Conservation (phyloP, 208 protist species). For the Willaertia magna region DNA sequence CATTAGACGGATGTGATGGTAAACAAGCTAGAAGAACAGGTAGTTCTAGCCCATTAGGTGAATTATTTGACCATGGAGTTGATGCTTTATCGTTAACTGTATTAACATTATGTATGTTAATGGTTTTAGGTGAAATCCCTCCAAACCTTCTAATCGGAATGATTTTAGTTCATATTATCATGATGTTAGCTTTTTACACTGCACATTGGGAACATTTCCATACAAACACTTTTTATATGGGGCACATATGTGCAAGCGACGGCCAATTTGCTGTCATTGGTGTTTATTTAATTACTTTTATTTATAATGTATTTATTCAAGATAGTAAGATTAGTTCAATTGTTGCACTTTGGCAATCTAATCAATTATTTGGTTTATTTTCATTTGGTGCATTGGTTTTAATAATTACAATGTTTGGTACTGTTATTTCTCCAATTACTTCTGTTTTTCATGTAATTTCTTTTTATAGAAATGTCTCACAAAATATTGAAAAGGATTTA, state of each 20-base stretch:
- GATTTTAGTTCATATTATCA: background rate
- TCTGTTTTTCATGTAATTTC: background rate
- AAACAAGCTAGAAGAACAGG: slow-evolving; percentile 46
- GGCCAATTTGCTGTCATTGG: slow-evolving; percentile 18
- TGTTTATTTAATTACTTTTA: slow-evolving; percentile 1
- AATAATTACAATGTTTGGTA: background rate
- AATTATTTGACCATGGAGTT: slow-evolving; percentile 51
- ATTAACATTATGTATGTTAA: background rate
- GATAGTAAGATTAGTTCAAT: background rate
- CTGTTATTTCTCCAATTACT: background rate
- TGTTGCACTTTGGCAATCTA: background rate
- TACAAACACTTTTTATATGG: slow-evolving; percentile 21
- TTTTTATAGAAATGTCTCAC: background rate
- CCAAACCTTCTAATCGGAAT: background rate
- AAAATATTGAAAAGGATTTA: background rate
- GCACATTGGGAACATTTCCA: slow-evolving; percentile 12
- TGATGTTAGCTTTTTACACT: background rate
- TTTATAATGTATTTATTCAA: background rate
- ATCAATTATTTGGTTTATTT: background rate
- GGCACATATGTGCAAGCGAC: slow-evolving; percentile 16
- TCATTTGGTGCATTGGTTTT: no score
- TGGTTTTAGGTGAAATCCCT: background rate
- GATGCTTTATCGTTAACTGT: slow-evolving; percentile 27
- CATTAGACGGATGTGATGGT: slow-evolving; percentile 51
- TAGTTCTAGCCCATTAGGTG: slow-evolving; percentile 36